Evolutionary conservation across 2,329 filamentous ascomycete genomes (phyloP).

Genomic region (Magnaporthiopsis incrustans): DNA sequence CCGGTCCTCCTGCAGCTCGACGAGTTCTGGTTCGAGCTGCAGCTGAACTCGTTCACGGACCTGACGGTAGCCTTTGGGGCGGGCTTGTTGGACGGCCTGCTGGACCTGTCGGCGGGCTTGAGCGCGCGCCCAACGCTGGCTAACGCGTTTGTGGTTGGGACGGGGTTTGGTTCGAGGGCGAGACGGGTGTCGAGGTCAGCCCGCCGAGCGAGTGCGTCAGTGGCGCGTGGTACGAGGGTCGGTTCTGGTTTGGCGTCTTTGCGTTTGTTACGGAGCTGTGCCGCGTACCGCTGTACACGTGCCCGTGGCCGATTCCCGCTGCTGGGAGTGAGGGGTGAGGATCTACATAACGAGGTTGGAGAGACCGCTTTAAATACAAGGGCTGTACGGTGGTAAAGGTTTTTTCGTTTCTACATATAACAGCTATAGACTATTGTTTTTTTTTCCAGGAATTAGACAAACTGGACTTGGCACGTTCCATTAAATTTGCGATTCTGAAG

Average conservation of each 20-base stretch:
- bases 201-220: neutral
- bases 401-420: too few species aligned
- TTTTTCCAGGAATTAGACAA: too few species aligned
- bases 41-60: conserved; percentile 2
- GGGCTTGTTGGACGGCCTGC: neutral
- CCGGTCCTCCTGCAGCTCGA: neutral
- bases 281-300: neutral
- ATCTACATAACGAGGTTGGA: too few species aligned
- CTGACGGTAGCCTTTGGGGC: neutral
- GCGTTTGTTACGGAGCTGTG: neutral
- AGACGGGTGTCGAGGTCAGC: neutral
- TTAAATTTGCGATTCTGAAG: too few species aligned
- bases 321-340: neutral
- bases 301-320: neutral
- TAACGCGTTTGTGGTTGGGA: neutral
- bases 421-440: too few species aligned
- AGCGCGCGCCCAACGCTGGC: neutral
- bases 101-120: neutral
- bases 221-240: conserved; percentile 2
- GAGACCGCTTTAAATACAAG: too few species aligned
- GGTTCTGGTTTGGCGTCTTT: conserved; percentile 1
- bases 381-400: too few species aligned
- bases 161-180: neutral
- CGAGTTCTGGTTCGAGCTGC: neutral
- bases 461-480: too few species aligned